Conservation (phyloP, 2,329 filamentous ascomycete genomes). For the Hawksworthiomyces lignivorus region DNA sequence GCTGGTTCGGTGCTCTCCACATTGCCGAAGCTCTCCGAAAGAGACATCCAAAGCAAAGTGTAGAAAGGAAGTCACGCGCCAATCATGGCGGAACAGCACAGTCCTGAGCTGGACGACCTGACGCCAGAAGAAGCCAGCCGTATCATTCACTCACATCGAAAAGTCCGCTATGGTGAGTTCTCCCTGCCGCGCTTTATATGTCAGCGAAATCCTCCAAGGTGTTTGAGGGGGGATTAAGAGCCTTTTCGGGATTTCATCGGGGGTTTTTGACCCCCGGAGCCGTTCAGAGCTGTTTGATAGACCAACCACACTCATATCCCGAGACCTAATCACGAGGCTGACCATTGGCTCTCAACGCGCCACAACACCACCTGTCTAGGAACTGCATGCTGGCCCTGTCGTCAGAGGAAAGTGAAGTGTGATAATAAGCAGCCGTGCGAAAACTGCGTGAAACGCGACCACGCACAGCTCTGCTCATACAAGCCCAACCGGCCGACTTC, state of each 20-base stretch:
- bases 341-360: background rate
- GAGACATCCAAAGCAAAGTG: background rate
- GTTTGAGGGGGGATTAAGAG: background rate
- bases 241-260: background rate
- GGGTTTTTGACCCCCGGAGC: too few relatives aligned
- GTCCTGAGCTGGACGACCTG: conserved; percentile 46
- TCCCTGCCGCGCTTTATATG: too few relatives aligned
- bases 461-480: conserved; percentile 58
- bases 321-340: background rate
- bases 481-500: conserved; percentile 49
- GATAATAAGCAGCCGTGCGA: conserved; percentile 62
- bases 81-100: conserved; percentile 38
- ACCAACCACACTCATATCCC: conserved; percentile 7
- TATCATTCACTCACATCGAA: conserved; percentile 62
- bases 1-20: too few relatives aligned
- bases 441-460: conserved; percentile 60
- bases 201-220: too few relatives aligned
- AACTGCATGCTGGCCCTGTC: conserved; percentile 59
- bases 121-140: conserved; percentile 59
- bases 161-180: conserved; percentile 58
- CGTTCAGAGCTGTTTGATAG: too few relatives aligned
- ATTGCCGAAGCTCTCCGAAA: conserved; percentile 14
- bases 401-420: conserved; percentile 62
- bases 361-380: conserved; percentile 31
- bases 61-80: background rate